Conservation (phyloP, 306 rosid genomes). For the Vigna reflexopilosa region DNA sequence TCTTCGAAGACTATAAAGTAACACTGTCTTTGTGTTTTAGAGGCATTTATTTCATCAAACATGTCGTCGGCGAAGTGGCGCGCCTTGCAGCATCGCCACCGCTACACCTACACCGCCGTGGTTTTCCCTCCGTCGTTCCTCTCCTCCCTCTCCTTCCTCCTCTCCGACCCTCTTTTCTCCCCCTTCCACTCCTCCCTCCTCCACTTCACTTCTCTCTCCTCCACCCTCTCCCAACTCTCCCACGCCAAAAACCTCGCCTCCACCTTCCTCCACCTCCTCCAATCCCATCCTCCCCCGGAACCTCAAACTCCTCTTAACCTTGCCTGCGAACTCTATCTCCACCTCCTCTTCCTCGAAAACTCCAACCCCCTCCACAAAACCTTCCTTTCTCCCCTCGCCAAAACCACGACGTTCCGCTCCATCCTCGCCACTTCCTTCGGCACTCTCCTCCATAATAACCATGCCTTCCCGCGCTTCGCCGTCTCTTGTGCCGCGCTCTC, state of each 20-base stretch:
- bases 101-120: slow-evolving; percentile 89
- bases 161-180: background rate
- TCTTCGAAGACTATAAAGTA: background rate
- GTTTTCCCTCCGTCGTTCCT: slow-evolving; percentile 65
- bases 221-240: slow-evolving; percentile 35
- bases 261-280: slow-evolving; percentile 72
- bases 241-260: slow-evolving; percentile 48
- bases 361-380: slow-evolving; percentile 78
- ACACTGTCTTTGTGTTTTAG: background rate
- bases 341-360: slow-evolving; percentile 75
- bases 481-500: slow-evolving; percentile 77
- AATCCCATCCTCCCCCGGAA: slow-evolving; percentile 50
- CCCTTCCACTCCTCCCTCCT: slow-evolving; percentile 50
- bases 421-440: slow-evolving; percentile 53
- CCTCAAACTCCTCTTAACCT: slow-evolving; percentile 27
- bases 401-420: slow-evolving; percentile 49
- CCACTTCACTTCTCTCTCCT: slow-evolving; percentile 39
- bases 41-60: slow-evolving; percentile 38
- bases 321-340: slow-evolving; percentile 54
- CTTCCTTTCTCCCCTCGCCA: slow-evolving; percentile 67
- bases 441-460: slow-evolving; percentile 52
- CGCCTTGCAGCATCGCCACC: slow-evolving; percentile 96
- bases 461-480: slow-evolving; percentile 44
- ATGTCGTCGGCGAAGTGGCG: slow-evolving; percentile 99
- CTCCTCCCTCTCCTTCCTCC: slow-evolving; percentile 42